phyloP scores from a whole-genome alignment of 2,329 filamentous ascomycete genomes.

The Claviceps paspali region DNA sequence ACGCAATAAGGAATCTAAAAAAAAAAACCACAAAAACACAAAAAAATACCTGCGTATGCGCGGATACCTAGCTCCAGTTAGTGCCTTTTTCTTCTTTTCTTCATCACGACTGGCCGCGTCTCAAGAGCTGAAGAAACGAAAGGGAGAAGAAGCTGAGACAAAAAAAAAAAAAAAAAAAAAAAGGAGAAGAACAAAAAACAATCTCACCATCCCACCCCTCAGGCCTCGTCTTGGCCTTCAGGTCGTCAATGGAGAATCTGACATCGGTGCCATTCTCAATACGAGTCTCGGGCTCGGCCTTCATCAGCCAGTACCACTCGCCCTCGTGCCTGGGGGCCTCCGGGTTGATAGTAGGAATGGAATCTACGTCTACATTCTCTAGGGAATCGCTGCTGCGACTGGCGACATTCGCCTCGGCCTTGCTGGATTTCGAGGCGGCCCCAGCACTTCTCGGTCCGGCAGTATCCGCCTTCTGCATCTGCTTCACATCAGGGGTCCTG shows the following conservation, averaged over 20 bases:
- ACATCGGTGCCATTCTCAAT: conserved; percentile 79
- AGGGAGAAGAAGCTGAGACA: no score
- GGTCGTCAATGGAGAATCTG: conserved; percentile 85
- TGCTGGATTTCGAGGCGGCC: neutral
- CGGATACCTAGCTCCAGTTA: conserved; percentile 25
- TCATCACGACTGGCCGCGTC: neutral
- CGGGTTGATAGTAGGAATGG: conserved; percentile 22
- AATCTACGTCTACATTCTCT: conserved; percentile 12
- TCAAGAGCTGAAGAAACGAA: no score
- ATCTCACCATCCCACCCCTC: conserved; percentile 81
- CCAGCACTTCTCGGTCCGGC: neutral
- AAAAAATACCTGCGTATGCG: conserved; percentile 28
- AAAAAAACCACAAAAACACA: no score
- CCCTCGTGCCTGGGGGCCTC: conserved; percentile 25
- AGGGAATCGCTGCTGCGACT: neutral
- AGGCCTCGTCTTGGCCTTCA: conserved; percentile 54
- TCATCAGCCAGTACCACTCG: conserved; percentile 61
- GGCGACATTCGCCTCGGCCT: neutral
- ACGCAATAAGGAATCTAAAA: neutral
- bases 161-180: no score
- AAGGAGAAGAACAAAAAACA: neutral
- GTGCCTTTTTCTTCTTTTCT: neutral
- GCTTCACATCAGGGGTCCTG: neutral
- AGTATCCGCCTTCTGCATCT: neutral
- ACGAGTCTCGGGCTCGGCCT: conserved; percentile 76